Evolutionary conservation across 352 stramenopile species (phyloP).

Genomic region (Pythium brachiatum): DNA sequence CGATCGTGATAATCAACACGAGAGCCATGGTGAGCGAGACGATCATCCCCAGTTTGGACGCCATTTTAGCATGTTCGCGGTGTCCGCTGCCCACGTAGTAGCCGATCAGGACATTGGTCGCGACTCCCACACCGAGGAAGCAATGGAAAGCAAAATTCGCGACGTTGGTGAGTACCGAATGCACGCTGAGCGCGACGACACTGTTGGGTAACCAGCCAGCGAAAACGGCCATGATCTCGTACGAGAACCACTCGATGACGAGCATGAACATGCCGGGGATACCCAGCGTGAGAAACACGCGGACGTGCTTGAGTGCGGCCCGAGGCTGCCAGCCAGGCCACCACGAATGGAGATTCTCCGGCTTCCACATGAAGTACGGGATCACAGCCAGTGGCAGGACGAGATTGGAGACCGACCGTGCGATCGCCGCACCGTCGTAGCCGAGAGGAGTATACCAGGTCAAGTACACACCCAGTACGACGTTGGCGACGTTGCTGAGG

Average conservation of each 20-base stretch:
- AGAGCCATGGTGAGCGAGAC: constrained; percentile 48
- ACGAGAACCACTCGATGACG: constrained; percentile 75
- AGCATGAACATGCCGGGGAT: constrained; percentile 76
- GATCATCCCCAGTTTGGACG: constrained; percentile 63
- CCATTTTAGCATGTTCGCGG: constrained; percentile 80
- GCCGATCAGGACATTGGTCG: constrained; percentile 78
- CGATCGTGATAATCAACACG: constrained; percentile 38
- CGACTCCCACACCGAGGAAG: constrained; percentile 77
- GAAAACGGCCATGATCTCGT: constrained; percentile 75
- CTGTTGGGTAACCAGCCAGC: constrained; percentile 60
- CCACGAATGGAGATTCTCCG: constrained; percentile 40
- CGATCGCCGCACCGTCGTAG: constrained; percentile 79
- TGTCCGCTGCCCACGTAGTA: constrained; percentile 80
- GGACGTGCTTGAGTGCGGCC: constrained; percentile 47
- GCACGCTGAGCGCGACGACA: constrained; percentile 66
- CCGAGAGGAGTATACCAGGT: constrained; percentile 77
- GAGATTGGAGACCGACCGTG: constrained; percentile 54
- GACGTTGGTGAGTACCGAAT: constrained; percentile 68
- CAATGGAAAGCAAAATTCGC: constrained; percentile 71
- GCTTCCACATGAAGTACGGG: constrained; percentile 62
- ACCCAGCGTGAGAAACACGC: constrained; percentile 64
- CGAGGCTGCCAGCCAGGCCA: constrained; percentile 66
- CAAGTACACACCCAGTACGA: constrained; percentile 68
- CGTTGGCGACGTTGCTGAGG: constrained; percentile 75
- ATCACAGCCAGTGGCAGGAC: constrained; percentile 55